Percentiles rank a stretch among this genome's conserved stretches.
Evolutionary conservation across 2,329 filamentous ascomycete genomes (phyloP).

Genomic region (Cytospora schulzeri): DNA sequence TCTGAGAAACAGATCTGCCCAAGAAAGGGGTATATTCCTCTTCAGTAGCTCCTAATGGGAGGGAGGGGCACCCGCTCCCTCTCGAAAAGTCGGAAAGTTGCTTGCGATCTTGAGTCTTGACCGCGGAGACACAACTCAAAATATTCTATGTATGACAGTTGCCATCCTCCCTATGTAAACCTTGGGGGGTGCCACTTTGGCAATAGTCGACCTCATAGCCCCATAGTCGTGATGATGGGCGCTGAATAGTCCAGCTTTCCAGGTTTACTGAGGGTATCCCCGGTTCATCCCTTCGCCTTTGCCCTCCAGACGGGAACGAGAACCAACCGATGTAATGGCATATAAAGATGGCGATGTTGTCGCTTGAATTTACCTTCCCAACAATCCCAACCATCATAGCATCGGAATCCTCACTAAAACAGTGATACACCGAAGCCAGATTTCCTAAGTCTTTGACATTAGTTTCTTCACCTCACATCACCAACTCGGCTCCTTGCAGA

Average conservation of each 20-base stretch:
- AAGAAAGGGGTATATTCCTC: background rate
- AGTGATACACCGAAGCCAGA: background rate
- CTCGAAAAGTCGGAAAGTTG: no score
- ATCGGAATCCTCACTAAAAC: background rate
- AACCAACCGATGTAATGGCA: background rate
- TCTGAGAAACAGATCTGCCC: background rate
- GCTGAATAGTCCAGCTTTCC: background rate
- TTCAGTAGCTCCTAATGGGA: background rate
- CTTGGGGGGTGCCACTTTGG: background rate
- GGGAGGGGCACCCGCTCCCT: background rate
- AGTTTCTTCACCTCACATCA: background rate
- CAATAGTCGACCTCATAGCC: background rate
- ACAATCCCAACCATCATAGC: background rate
- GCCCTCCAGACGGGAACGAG: background rate
- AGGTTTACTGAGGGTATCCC: background rate
- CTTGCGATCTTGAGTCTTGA: background rate
- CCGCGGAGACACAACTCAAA: background rate
- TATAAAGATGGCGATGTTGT: constrained; percentile 12
- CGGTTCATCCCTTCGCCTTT: background rate
- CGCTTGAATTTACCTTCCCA: background rate
- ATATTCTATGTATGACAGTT: background rate
- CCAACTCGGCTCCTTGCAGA: background rate
- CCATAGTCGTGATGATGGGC: background rate
- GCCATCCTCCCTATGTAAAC: background rate
- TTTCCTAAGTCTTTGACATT: no score